phyloP scores from a whole-genome alignment of 2,329 filamentous ascomycete species.

The Epichloe sp. region DNA sequence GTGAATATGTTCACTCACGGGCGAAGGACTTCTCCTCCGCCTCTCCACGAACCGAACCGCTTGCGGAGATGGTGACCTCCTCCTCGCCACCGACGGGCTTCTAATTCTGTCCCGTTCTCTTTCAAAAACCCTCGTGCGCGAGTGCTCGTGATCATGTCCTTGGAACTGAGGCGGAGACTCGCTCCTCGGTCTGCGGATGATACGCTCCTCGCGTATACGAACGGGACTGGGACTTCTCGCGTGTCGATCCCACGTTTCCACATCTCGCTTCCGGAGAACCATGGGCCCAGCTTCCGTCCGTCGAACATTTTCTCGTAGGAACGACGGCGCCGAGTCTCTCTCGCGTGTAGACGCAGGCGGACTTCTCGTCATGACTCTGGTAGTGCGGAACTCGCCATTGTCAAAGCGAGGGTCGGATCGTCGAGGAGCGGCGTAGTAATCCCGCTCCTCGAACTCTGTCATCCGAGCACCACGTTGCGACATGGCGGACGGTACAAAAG shows the following conservation, averaged over 20 bases:
- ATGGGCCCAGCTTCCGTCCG: conserved; percentile 36
- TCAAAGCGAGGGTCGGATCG: conserved; percentile 17
- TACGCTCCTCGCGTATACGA: conserved; percentile 29
- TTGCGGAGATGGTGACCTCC: conserved; percentile 13
- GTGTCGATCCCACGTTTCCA: conserved; percentile 40
- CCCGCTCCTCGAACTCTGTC: conserved; percentile 34
- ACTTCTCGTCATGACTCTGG: conserved; percentile 12
- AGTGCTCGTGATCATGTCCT: conserved; percentile 21
- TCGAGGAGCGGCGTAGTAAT: conserved; percentile 26
- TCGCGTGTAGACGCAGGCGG: conserved; percentile 21
- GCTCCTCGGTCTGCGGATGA: conserved; percentile 30
- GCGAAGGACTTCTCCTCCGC: conserved; percentile 24
- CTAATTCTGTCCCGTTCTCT: conserved; percentile 26
- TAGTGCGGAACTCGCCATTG: conserved; percentile 13
- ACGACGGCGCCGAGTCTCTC: conserved; percentile 32
- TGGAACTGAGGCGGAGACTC: conserved; percentile 24
- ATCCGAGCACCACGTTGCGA: conserved; percentile 8
- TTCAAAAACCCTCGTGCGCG: conserved; percentile 25
- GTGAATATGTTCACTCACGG: conserved; percentile 33
- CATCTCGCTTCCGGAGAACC: conserved; percentile 41
- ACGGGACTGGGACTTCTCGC: conserved; percentile 31
- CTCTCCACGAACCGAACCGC: conserved; percentile 26
- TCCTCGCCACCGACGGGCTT: conserved; percentile 22
- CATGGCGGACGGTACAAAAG: conserved; percentile 5
- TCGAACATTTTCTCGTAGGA: conserved; percentile 37